Conservation (phyloP, 306 rosid species). For the Pachyrhizus erosus region DNA sequence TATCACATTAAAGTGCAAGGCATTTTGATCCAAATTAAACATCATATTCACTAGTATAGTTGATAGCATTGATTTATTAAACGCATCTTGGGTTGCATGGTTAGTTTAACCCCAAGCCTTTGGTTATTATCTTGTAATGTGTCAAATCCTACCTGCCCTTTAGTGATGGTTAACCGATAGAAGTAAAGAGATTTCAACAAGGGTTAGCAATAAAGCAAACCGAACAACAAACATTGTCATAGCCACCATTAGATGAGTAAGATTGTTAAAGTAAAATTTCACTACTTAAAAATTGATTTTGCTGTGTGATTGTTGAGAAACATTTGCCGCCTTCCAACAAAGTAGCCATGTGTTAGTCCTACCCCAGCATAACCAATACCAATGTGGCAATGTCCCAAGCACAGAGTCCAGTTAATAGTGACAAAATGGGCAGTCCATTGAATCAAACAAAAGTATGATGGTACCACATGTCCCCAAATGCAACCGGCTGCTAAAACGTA, state of each 20-base stretch:
- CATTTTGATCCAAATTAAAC: background rate
- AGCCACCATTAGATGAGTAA: background rate
- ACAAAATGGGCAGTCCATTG: slow-evolving; percentile 42
- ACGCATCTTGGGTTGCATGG: background rate
- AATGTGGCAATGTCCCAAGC: slow-evolving; percentile 11
- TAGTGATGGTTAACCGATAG: background rate
- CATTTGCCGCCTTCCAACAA: slow-evolving; percentile 36
- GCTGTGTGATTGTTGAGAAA: slow-evolving; percentile 1
- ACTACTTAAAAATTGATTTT: slow-evolving; percentile 8
- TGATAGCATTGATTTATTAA: background rate
- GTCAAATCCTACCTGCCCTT: background rate
- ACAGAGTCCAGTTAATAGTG: slow-evolving; percentile 36
- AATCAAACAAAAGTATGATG: slow-evolving; percentile 37
- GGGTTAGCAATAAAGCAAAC: background rate
- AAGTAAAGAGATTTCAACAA: background rate
- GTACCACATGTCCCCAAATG: slow-evolving; percentile 34
- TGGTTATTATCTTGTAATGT: background rate
- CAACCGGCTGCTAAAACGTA: slow-evolving; percentile 15
- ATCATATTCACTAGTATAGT: background rate
- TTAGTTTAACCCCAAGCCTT: slow-evolving; percentile 2
- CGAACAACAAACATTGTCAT: background rate
- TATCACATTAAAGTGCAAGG: background rate
- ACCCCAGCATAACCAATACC: slow-evolving; percentile 1
- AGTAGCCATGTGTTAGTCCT: background rate
- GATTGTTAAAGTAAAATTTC: slow-evolving; percentile 1